These are phyloP conservation scores for Marasmius tenuissimus DNA, from an alignment of 1,284 basidiomycete genomes.

Conservation along the genomic window DNA sequence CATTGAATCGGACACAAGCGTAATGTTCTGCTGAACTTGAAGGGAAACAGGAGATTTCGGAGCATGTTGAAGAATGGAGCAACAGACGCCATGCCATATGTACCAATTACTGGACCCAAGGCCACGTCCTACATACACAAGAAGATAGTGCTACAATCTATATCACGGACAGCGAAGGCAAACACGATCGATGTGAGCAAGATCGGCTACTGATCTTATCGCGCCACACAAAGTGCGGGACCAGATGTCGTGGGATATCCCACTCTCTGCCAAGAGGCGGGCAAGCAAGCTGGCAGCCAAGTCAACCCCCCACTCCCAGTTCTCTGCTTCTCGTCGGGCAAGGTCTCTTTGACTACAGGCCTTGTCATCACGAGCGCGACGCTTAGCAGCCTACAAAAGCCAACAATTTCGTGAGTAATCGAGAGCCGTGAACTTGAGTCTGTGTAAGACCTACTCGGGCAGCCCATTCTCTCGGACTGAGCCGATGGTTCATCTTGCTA, in stretches of 20 bases:
- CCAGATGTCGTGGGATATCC: conserved; percentile 69
- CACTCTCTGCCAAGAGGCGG: conserved; percentile 58
- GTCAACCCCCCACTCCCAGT: conserved; percentile 65
- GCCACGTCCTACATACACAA: no score
- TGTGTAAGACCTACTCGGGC: conserved; percentile 67
- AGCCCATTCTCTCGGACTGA: conserved; percentile 71
- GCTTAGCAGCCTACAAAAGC: conserved; percentile 72
- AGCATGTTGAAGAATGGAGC: no score
- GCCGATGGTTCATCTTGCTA: conserved; percentile 23
- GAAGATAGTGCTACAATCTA: no score
- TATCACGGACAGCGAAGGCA: no score
- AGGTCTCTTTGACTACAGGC: conserved; percentile 63
- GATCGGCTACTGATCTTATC: conserved; percentile 52
- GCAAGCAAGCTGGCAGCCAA: no score
- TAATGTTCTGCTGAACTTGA: no score
- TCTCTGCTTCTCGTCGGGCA: conserved; percentile 66
- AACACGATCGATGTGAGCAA: no score
- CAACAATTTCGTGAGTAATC: neutral
- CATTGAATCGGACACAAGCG: no score
- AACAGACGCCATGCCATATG: no score
- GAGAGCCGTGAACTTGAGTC: neutral
- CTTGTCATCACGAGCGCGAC: conserved; percentile 70
- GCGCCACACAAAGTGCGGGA: conserved; percentile 71
- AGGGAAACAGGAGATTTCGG: no score
- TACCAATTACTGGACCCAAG: no score